Evolutionary conservation across 1,284 basidiomycete species (phyloP).

Genomic region (Ganoderma sinense): DNA sequence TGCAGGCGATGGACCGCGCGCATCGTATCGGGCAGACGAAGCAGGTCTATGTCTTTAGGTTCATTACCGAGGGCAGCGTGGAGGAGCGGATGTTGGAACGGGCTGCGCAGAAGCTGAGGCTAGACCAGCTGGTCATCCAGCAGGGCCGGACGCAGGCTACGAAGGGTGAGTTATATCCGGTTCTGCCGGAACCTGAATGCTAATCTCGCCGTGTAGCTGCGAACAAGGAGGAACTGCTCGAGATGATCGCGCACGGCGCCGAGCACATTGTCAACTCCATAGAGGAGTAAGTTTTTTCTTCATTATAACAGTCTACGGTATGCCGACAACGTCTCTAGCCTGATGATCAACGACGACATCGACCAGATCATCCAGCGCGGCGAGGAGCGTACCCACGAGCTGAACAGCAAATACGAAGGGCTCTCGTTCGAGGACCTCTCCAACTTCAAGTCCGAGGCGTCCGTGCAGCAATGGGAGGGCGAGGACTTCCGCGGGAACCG

Average conservation of each 20-base stretch:
- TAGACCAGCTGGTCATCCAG: constrained; percentile 98
- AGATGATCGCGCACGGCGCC: constrained; percentile 99
- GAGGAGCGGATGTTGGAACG: constrained; percentile 98
- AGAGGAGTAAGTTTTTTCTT: constrained; percentile 58
- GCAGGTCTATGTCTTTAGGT: constrained; percentile 98
- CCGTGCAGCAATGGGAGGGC: constrained; percentile 94
- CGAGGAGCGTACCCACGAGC: constrained; percentile 88
- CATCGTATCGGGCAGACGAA: constrained; percentile 99
- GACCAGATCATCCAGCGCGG: constrained; percentile 94
- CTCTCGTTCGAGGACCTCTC: constrained; percentile 95
- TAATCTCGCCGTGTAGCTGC: constrained; percentile 61
- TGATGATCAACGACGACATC: constrained; percentile 91
- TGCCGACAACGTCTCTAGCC: constrained; percentile 47
- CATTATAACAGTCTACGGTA: neutral
- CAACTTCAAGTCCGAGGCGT: constrained; percentile 95
- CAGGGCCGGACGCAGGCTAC: constrained; percentile 84
- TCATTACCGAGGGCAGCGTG: constrained; percentile 96
- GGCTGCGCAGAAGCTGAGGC: constrained; percentile 94
- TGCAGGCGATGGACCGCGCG: constrained; percentile 99
- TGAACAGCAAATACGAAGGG: constrained; percentile 93
- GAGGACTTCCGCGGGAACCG: constrained; percentile 86
- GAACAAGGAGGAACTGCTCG: constrained; percentile 95
- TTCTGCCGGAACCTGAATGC: neutral
- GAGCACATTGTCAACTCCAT: constrained; percentile 93
- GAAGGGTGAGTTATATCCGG: constrained; percentile 55